Evolutionary conservation across 345 rosid species (phyloP), one percentile per base, ranked within the genome.

Genomic region (Excoecaria cochinchinensis): DNA sequence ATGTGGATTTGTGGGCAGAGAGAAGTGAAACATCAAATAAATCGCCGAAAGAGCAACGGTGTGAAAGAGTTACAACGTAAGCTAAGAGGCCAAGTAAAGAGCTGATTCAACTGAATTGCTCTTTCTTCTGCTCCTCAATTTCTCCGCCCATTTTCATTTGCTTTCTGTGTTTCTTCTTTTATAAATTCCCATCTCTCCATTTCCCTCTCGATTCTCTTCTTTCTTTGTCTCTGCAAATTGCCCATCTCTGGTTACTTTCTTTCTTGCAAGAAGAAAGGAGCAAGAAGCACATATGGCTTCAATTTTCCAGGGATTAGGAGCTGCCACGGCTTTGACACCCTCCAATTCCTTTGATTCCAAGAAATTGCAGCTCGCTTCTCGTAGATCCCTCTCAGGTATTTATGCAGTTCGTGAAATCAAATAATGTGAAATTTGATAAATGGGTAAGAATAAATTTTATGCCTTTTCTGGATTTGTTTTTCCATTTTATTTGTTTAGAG

Each of bases 241-340:
- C 25, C 36, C 22, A 44, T 67, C 76, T 42, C 67, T 56, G n/a
- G 16, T 21, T 70, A 44, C 48, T 44, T 48, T 58, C 56, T 51
- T 56, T 56, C 6, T 24, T 46, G 31, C 16, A 0, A 19, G 22
- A 57, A 44, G 70, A 40, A 36, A 65, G 21, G 21, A 11, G 16
- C 0, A 4, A n/a, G 48, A 21, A 44, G 70, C 70, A 67, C 71
- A 53, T 76, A 91, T 91, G 91, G 89, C 91, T 58, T 83, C 93
- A 3, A 79, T 84, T 71, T 79, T 90, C 80, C 94, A 85, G 67
- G 94, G 94, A 59, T 76, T 86, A 63, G 91, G 90, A 53, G 85
- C 92, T 48, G 89, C 92, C 0, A 83, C 87, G 5, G 84, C 92
- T 61, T 61, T 86, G 0, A 72, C 87, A 16, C 85, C 83, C 44